Conservation (phyloP, 371 early-diverging fungal species). For the Fennellomyces sp. region DNA sequence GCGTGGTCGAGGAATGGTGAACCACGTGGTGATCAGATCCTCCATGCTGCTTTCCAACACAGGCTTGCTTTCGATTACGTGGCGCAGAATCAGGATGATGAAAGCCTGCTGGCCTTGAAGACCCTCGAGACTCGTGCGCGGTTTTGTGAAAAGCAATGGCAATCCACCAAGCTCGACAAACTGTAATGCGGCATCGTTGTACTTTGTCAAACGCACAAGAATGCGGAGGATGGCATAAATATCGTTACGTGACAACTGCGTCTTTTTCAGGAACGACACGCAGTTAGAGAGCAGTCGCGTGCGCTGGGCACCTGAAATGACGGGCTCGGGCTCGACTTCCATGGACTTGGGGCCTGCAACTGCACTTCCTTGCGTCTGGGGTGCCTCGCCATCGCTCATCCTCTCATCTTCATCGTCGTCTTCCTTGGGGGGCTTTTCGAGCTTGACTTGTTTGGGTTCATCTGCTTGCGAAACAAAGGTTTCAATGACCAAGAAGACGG, state of each 20-base stretch:
- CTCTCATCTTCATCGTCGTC: constrained; percentile 21
- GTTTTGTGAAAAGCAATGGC: constrained; percentile 55
- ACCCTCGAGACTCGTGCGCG: constrained; percentile 50
- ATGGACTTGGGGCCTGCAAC: neutral
- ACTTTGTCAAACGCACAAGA: constrained; percentile 80
- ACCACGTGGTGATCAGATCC: constrained; percentile 75
- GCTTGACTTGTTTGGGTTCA: constrained; percentile 56
- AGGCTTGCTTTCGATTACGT: constrained; percentile 77
- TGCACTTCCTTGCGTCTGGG: neutral
- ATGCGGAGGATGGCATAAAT: constrained; percentile 77
- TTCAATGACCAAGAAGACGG: constrained; percentile 71
- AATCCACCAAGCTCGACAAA: constrained; percentile 76
- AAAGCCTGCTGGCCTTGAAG: constrained; percentile 77
- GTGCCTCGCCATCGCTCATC: neutral
- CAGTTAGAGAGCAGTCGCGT: constrained; percentile 41
- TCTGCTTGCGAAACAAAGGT: constrained; percentile 66
- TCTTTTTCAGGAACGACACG: constrained; percentile 48
- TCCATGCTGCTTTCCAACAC: constrained; percentile 78
- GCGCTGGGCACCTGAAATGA: constrained; percentile 35
- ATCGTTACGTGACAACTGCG: constrained; percentile 51
- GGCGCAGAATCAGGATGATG: constrained; percentile 83
- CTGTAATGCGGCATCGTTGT: constrained; percentile 59
- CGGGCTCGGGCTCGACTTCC: constrained; percentile 12
- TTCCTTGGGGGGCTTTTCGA: constrained; percentile 9
- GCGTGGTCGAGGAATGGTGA: constrained; percentile 70